These are phyloP conservation scores for Yarrowia sp. DNA, from an alignment of 805 yeast species.

Conservation along the genomic window DNA sequence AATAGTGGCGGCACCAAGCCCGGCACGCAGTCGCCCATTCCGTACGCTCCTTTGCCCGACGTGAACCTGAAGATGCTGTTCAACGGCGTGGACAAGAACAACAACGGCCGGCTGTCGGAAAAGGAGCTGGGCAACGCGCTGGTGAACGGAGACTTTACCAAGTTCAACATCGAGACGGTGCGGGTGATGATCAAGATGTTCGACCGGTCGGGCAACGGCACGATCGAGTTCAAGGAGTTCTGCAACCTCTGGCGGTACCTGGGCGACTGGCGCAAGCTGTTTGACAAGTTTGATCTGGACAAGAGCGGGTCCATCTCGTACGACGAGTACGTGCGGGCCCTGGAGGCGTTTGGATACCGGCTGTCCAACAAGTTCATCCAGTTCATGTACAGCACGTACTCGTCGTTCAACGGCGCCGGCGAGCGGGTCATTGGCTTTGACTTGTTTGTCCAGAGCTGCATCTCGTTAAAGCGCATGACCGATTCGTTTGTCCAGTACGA, in stretches of 20 bases:
- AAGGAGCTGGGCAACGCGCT: conserved; percentile 58
- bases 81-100: conserved; percentile 44
- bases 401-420: conserved; percentile 40
- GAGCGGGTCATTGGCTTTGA: conserved; percentile 60
- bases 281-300: conserved; percentile 60
- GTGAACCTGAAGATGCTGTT: conserved; percentile 33
- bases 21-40: conserved; percentile 17
- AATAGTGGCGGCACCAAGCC: neutral
- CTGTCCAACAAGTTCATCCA: conserved; percentile 56
- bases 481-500: conserved; percentile 78
- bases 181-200: conserved; percentile 61
- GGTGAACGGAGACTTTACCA: conserved; percentile 61
- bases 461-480: conserved; percentile 72
- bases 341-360: conserved; percentile 65
- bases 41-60: conserved; percentile 26
- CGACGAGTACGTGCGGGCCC: conserved; percentile 60
- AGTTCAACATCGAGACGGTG: conserved; percentile 60
- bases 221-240: conserved; percentile 58
- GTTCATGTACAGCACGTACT: conserved; percentile 57
- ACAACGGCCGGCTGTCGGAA: conserved; percentile 55
- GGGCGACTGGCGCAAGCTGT: conserved; percentile 62
- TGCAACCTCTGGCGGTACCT: conserved; percentile 65
- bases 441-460: conserved; percentile 74
- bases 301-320: conserved; percentile 58
- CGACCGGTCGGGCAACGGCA: conserved; percentile 49